These are phyloP conservation scores for Martiniozyma abietophila DNA, from an alignment of 805 yeast genomes.

Conservation along the genomic window DNA sequence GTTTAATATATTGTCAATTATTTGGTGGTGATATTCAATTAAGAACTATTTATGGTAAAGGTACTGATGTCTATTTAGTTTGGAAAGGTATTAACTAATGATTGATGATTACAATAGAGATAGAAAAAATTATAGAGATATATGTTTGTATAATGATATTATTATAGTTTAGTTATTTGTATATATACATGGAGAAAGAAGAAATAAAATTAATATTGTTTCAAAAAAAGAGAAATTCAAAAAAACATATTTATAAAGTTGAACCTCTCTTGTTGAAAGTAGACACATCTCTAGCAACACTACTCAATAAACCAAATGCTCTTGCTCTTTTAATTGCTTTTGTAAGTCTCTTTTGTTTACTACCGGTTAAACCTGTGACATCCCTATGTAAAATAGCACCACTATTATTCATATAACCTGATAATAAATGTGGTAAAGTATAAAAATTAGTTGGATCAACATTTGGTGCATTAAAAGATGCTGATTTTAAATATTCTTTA, in stretches of 20 bases:
- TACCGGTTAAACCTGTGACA: conserved; percentile 55
- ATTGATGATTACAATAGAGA: conserved; percentile 3
- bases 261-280: conserved; percentile 27
- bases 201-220: neutral
- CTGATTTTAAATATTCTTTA: conserved; percentile 20
- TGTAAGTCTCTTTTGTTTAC: conserved; percentile 61
- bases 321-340: conserved; percentile 76
- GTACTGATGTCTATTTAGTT: conserved; percentile 66
- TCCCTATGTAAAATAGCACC: conserved; percentile 73
- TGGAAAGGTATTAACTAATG: conserved; percentile 25
- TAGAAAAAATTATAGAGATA: neutral
- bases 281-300: conserved; percentile 56
- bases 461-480: conserved; percentile 30
- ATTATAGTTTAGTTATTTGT: no score
- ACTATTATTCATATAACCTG: conserved; percentile 54
- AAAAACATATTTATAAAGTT: conserved; percentile 12
- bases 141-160: conserved; percentile 1
- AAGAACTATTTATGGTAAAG: conserved; percentile 67
- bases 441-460: conserved; percentile 65
- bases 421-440: conserved; percentile 60
- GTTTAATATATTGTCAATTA: conserved; percentile 63
- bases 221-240: neutral
- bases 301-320: conserved; percentile 68
- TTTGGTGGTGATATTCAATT: conserved; percentile 63
- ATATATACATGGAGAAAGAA: conserved; percentile 8